A percentile compares a stretch with the other conserved stretches of the same genome.
These are phyloP conservation scores for Trichaptum fuscoviolaceum DNA, from an alignment of 768 basidiomycete species.

Conservation along the genomic window DNA sequence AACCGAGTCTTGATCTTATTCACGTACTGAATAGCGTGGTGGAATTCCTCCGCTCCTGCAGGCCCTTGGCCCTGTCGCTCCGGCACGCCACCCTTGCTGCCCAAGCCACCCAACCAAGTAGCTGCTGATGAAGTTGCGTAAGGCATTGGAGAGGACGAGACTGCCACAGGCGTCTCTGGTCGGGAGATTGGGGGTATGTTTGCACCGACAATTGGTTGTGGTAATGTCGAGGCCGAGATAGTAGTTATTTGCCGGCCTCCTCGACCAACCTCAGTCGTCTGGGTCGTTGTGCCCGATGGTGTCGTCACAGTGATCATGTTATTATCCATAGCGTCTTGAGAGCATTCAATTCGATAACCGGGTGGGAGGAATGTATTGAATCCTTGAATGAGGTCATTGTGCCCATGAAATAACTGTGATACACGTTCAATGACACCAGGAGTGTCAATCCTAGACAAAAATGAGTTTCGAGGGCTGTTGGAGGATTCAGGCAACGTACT, in stretches of 20 bases:
- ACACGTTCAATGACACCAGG: constrained; percentile 96
- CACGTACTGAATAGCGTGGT: constrained; percentile 93
- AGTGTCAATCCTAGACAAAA: constrained; percentile 76
- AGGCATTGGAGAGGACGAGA: constrained; percentile 3
- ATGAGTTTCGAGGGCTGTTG: constrained; percentile 16
- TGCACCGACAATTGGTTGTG: neutral
- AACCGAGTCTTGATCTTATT: constrained; percentile 98
- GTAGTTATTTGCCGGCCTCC: neutral
- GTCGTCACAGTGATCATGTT: constrained; percentile 80
- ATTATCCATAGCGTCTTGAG: constrained; percentile 61
- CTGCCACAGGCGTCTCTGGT: constrained; percentile 16
- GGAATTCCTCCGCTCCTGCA: constrained; percentile 57
- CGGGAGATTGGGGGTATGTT: constrained; percentile 15
- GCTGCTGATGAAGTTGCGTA: constrained; percentile 29
- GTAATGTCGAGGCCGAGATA: neutral
- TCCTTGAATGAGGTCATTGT: constrained; percentile 86
- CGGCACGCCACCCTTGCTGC: constrained; percentile 11
- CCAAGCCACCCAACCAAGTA: constrained; percentile 58
- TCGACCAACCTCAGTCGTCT: constrained; percentile 40
- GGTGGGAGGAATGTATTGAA: constrained; percentile 97
- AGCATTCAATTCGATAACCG: constrained; percentile 90
- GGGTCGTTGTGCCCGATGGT: constrained; percentile 65
- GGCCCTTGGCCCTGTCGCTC: constrained; percentile 43
- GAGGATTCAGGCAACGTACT: constrained; percentile 44
- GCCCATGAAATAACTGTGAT: constrained; percentile 86